phyloP scores from a whole-genome alignment of 106 monocot genomes.

The Dioscorea zingiberensis region DNA sequence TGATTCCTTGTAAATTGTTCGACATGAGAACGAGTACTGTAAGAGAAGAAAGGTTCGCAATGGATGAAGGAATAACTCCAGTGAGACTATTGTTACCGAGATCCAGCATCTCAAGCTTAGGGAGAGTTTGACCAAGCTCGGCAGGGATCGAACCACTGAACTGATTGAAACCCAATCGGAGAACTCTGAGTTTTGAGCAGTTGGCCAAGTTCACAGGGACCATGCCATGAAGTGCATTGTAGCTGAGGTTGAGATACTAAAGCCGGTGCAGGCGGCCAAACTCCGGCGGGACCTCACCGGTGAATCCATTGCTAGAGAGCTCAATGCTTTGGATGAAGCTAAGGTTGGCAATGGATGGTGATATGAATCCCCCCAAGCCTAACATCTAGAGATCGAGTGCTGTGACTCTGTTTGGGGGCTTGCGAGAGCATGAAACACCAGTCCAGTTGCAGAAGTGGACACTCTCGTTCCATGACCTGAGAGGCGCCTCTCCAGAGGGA shows the following conservation, averaged over 20 bases:
- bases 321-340: background rate
- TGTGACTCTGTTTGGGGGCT: background rate
- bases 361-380: constrained; percentile 2
- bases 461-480: background rate
- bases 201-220: background rate
- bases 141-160: background rate
- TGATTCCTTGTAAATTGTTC: background rate
- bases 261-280: background rate
- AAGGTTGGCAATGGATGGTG: constrained; percentile 4
- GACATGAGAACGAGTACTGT: background rate
- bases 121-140: background rate
- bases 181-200: background rate
- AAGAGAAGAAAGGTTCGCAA: background rate
- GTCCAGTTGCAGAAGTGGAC: background rate
- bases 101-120: background rate
- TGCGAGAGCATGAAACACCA: background rate
- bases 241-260: background rate
- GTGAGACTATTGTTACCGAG: background rate
- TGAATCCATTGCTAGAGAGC: background rate
- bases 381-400: background rate
- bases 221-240: background rate
- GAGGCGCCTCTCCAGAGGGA: background rate
- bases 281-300: background rate
- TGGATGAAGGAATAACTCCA: background rate
- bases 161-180: background rate